These are phyloP conservation scores for Mayamaea pseudoterrestris DNA, from an alignment of 108 stramenopile species.

Conservation along the genomic window DNA sequence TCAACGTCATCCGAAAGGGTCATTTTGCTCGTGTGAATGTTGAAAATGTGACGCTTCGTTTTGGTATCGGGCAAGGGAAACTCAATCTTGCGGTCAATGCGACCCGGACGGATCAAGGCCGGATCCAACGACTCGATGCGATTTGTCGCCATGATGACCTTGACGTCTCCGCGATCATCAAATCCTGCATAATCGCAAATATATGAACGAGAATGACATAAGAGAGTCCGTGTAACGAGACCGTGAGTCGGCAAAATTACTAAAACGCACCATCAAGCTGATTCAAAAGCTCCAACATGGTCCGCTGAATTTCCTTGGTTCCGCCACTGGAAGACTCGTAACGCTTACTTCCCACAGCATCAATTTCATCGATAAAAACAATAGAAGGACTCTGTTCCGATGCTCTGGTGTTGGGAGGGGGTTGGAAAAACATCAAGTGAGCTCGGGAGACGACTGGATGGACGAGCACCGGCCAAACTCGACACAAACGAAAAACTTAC, in stretches of 20 bases:
- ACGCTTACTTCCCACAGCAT: conserved; percentile 97
- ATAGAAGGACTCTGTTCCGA: conserved; percentile 91
- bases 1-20: conserved; percentile 95
- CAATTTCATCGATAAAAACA: conserved; percentile 99
- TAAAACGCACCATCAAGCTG: conserved; percentile 99
- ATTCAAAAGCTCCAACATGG: conserved; percentile 98
- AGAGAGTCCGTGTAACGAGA: no score
- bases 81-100: conserved; percentile 99
- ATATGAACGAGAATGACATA: no score
- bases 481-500: no score
- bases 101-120: conserved; percentile 96
- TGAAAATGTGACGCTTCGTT: conserved; percentile 97
- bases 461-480: no score
- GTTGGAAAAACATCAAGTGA: no score
- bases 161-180: conserved; percentile 96
- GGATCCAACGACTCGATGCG: conserved; percentile 97
- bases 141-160: conserved; percentile 99
- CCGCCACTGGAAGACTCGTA: conserved; percentile 94
- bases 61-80: conserved; percentile 96
- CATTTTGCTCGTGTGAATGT: conserved; percentile 93
- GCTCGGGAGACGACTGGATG: no score
- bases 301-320: conserved; percentile 96
- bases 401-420: no score
- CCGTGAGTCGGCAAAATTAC: no score
- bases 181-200: no score